phyloP scores from a whole-genome alignment of 495 filamentous ascomycete genomes.

The Ramalina intermedia region DNA sequence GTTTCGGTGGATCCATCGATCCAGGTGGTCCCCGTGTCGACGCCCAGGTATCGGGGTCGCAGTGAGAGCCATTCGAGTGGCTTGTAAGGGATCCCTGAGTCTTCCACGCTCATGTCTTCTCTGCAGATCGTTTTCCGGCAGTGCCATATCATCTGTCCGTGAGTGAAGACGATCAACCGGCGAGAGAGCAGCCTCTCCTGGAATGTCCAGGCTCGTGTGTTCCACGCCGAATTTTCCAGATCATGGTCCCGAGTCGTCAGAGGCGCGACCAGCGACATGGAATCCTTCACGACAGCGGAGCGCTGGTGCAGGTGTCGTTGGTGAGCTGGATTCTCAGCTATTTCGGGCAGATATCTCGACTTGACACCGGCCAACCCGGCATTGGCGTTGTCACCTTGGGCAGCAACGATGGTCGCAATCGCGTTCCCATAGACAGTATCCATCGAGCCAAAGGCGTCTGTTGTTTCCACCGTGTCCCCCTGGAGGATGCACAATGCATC shows the following conservation, averaged over 20 bases:
- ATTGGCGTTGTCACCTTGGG: not conserved
- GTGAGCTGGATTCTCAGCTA: not conserved
- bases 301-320: not conserved
- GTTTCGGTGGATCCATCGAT: constrained; percentile 1
- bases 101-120: not conserved
- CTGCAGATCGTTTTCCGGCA: constrained; percentile 1
- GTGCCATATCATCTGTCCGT: constrained; percentile 5
- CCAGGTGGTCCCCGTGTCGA: not conserved
- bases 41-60: not conserved
- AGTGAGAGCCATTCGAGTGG: constrained; percentile 1
- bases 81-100: not conserved
- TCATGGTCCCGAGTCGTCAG: not conserved
- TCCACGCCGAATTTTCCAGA: constrained; percentile 1
- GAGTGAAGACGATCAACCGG: constrained; percentile 3
- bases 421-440: not conserved
- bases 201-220: constrained; percentile 7
- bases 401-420: not conserved
- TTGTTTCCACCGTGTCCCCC: not conserved
- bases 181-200: constrained; percentile 4
- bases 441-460: not conserved
- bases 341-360: not conserved
- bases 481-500: constrained; percentile 3
- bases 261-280: not conserved
- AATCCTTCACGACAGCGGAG: not conserved
- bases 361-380: not conserved